A percentile compares a stretch with the other conserved stretches of the same genome.
These are phyloP conservation scores for Salix udensis DNA, from an alignment of 345 rosid species.

Conservation along the genomic window DNA sequence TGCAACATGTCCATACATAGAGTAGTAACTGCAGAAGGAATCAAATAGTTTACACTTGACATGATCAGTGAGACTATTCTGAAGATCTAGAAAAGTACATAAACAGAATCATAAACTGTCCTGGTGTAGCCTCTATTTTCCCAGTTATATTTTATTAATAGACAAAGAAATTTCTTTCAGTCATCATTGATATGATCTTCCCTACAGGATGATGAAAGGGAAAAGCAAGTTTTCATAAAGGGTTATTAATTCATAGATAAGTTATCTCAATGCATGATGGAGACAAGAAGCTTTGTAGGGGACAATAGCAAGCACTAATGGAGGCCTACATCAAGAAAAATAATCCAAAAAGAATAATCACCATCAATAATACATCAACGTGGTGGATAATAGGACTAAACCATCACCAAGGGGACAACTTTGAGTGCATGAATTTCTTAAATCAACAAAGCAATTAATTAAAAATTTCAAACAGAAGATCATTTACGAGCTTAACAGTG, in stretches of 20 bases:
- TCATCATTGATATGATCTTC: background rate
- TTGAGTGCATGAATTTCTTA: background rate
- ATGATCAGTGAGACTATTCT: background rate
- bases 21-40: slow-evolving; percentile 64
- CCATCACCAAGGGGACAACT: background rate
- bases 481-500: too few species aligned
- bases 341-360: background rate
- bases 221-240: background rate
- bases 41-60: background rate
- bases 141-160: background rate
- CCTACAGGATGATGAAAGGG: background rate
- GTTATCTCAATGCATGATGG: background rate
- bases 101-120: background rate
- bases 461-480: background rate
- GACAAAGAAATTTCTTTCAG: background rate
- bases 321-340: background rate
- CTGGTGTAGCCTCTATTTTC: background rate
- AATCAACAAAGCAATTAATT: background rate
- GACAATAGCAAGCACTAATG: background rate
- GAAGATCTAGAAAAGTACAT: background rate
- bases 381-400: background rate
- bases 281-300: background rate
- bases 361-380: background rate
- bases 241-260: background rate
- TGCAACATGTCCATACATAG: slow-evolving; percentile 97